Evolutionary conservation across 768 basidiomycete species (phyloP), one percentile per base, ranked within the genome.

Genomic region (Russula sp.): DNA sequence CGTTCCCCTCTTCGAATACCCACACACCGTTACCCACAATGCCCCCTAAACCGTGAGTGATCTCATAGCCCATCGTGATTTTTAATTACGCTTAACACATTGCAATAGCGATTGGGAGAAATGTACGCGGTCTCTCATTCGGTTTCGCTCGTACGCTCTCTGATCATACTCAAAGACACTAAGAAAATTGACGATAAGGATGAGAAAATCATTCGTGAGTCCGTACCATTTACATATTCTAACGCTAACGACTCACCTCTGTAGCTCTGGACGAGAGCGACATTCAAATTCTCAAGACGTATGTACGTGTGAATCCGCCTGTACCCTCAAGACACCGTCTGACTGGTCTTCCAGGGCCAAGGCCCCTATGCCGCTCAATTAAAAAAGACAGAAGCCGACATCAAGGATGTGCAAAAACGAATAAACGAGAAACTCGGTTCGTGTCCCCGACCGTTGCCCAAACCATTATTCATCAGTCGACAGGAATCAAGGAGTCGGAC

Each of bases 221-320:
- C 25, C 34, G 3, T 35, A 20, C 58, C 34, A 7, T n/a, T 49
- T 41, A 11, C 7, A 22, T 3, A 42, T 35, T 29, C 8, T 4
- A 18, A 56, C 10, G 39, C 29, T 25, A 38, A 11, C 67, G 70
- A 32, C 16, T 73, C 50, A 4, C 34, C 34, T 41, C 3, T 55
- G 3, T 63, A 97, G 96, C 88, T 54, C 85, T 99, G 64, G 97
- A 98, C 71, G 96, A 98, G 69, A 93, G 92, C 67, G 97, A 98
- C 72, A 99, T 99, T 54, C 96, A 98, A 73, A 97, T 99, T 67
- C 84, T 99, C 65, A 97, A 98, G 79, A 99, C 96, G 62, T 98
- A 98, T 74, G 96, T 93, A 74, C 62, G 86, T 69, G 50, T 32
- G 14, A 29, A 11, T 58, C 39, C 41, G 22, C 20, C 7, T 38